Percentiles rank a stretch among this genome's conserved stretches.
Evolutionary conservation across 2,329 filamentous ascomycete species (phyloP).

Genomic region (Allantophomopsis lycopodina): DNA sequence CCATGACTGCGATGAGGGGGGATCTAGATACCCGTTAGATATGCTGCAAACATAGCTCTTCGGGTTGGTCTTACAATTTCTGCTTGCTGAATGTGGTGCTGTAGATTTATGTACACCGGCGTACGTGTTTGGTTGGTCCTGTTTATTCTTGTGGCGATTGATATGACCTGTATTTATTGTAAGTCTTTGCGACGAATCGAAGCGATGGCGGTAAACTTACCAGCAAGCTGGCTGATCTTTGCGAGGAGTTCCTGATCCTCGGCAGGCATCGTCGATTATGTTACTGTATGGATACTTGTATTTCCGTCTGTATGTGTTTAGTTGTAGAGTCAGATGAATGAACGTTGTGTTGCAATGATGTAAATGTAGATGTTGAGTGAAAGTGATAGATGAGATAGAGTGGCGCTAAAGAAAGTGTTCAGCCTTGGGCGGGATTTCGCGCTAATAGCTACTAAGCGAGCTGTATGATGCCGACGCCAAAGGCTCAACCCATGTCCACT

Average conservation of each 20-base stretch:
- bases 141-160: slow-evolving; percentile 62
- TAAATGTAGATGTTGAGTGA: too few species aligned
- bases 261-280: slow-evolving; percentile 23
- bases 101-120: slow-evolving; percentile 11
- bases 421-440: too few species aligned
- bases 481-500: too few species aligned
- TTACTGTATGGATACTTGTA: too few species aligned
- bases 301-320: too few species aligned
- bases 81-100: slow-evolving; percentile 20
- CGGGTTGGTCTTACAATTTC: slow-evolving; percentile 8
- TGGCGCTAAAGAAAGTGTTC: too few species aligned
- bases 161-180: slow-evolving; percentile 55
- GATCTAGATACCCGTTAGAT: too few species aligned
- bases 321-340: too few species aligned
- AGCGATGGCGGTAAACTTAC: slow-evolving; percentile 21
- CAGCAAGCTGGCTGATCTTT: slow-evolving; percentile 41
- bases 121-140: slow-evolving; percentile 21
- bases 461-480: too few species aligned
- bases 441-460: too few species aligned
- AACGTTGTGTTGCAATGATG: too few species aligned
- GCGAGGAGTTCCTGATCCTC: slow-evolving; percentile 40
- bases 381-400: too few species aligned
- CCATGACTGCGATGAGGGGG: slow-evolving; percentile 12
- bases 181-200: slow-evolving; percentile 9
- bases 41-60: slow-evolving; percentile 1